Evolutionary conservation across 495 filamentous ascomycete genomes (phyloP), one percentile per base, ranked within the genome.

Genomic region (Neurospora sp.): DNA sequence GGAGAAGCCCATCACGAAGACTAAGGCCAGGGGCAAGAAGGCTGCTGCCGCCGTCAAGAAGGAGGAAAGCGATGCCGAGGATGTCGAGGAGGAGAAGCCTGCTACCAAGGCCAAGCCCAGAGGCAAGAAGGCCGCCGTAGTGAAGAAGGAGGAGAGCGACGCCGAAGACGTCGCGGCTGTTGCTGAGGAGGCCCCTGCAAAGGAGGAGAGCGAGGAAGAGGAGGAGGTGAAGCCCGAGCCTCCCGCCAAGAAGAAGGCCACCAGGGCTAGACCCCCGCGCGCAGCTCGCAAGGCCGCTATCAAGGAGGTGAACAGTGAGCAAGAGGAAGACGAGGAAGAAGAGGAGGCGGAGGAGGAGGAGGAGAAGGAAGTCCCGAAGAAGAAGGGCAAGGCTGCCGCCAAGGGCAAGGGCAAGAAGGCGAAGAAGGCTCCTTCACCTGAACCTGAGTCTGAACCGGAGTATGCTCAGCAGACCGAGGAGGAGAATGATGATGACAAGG

Each of bases 31-130:
- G 38, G 16, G 75, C 18, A 78, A 78, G 60, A 78, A 80, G 44
- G 8, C 35, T 37, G 71, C 74, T 39, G 60, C 69, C 70, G 72
- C 18, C 5, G 38, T 60, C 16, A 71, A 73, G 40, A 69, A 72
- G 1, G 54, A 62, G 5, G 73, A 78, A 35, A 75, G 76, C 5
- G 75, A 76, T 6, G 8, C 74, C 35, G 76, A 80, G 72, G 71
- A 77, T 40, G 11, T 4, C 39, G 75, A 83, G 7, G 80, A 81
- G 14, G 79, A 83, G 2, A 81, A 78, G 49, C 77, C 83, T 20
- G 79, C 84, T 54, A 39, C 76, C 38, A 78, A 78, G 72, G 75
- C 71, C 35, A 84, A 77, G 75, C 74, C 72, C 75, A 81, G 42
- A 73, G 70, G 73, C 74, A 71, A 79, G 73, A 84, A 84, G 74